These are phyloP conservation scores for Fonsecaea monophora DNA, from an alignment of 2,329 filamentous ascomycete genomes.

Conservation along the genomic window DNA sequence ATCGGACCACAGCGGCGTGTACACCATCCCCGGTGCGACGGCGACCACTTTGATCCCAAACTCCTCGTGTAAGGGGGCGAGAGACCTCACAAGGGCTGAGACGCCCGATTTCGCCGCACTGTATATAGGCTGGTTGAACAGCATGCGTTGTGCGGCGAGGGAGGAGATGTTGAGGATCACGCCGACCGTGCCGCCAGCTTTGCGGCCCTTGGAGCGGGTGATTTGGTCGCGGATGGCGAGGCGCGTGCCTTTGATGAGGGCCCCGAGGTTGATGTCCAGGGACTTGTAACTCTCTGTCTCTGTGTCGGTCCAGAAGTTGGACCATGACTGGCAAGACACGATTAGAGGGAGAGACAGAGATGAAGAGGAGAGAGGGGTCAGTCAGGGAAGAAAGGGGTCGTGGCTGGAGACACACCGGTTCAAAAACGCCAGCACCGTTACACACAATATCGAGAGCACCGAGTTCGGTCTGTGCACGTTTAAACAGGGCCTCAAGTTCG, in stretches of 20 bases:
- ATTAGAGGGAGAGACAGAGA: background rate
- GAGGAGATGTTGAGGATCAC: slow-evolving; percentile 56
- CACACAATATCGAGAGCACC: slow-evolving; percentile 56
- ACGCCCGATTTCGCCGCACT: slow-evolving; percentile 58
- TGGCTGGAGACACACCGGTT: slow-evolving; percentile 40
- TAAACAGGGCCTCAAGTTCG: slow-evolving; percentile 57
- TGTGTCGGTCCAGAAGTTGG: slow-evolving; percentile 34
- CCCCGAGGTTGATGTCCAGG: slow-evolving; percentile 59
- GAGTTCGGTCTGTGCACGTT: slow-evolving; percentile 56
- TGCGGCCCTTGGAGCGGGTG: slow-evolving; percentile 14
- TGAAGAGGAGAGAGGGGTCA: background rate
- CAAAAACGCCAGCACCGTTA: slow-evolving; percentile 52
- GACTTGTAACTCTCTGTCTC: slow-evolving; percentile 54
- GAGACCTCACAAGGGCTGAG: slow-evolving; percentile 56
- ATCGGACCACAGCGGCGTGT: slow-evolving; percentile 67
- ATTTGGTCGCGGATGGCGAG: slow-evolving; percentile 56
- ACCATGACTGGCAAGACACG: slow-evolving; percentile 5
- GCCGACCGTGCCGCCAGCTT: slow-evolving; percentile 46
- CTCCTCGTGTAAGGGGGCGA: slow-evolving; percentile 56
- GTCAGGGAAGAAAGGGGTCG: background rate
- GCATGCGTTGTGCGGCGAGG: slow-evolving; percentile 52
- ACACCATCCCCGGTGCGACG: slow-evolving; percentile 66
- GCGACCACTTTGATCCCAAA: slow-evolving; percentile 64
- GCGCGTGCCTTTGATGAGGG: slow-evolving; percentile 59
- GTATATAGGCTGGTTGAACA: slow-evolving; percentile 55